Evolutionary conservation across 1,284 basidiomycete genomes (phyloP), one percentile per base, ranked within the genome.

Genomic region (Ganoderma meredithae): DNA sequence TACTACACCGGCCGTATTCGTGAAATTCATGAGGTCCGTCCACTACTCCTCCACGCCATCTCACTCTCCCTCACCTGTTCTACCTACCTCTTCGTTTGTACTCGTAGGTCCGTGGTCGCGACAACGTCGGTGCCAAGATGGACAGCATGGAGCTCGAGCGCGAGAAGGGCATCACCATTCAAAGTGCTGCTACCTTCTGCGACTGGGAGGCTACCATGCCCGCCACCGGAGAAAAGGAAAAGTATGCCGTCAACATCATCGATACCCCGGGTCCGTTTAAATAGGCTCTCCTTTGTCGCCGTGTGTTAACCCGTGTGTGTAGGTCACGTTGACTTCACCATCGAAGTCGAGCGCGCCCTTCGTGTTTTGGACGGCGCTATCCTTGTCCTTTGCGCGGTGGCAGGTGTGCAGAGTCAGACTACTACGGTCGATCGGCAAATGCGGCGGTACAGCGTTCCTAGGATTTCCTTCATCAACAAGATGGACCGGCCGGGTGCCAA

Each of bases 401-500:
- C 95, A 65, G 98, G 98, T 74, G 98, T 99, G 25, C 80, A 95
- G 90, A 95, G 94, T 82, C 98, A 99, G 88, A 99, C 98, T 1
- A 99, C 97, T 62, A 99, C 98, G 10, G 98, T 99, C 62, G 98
- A 99, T 82, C 86, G 98, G 72, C 98, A 99, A 85, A 99, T 99
- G 98, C 88, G 95, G 73, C 89, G 98, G 53, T 99, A 99, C 79
- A 91, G 92, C 74, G 96, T 99, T 69, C 98, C 98, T 67, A 88
- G 98, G 64, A 87, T 99, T 69, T 97, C 96, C 0, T 99, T 99
- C 79, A 93, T 99, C 79, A 99, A 99, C 84, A 99, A 99, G 84
- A 99, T 99, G 98, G 98, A 99, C 79, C 89, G 95, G 92, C 96
- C 97, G 68, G 98, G 98, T 65, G 95, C 97, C 40, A 99, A 99